Evolutionary conservation across 352 stramenopile species (phyloP).

Genomic region (Blastocystis sp.): DNA sequence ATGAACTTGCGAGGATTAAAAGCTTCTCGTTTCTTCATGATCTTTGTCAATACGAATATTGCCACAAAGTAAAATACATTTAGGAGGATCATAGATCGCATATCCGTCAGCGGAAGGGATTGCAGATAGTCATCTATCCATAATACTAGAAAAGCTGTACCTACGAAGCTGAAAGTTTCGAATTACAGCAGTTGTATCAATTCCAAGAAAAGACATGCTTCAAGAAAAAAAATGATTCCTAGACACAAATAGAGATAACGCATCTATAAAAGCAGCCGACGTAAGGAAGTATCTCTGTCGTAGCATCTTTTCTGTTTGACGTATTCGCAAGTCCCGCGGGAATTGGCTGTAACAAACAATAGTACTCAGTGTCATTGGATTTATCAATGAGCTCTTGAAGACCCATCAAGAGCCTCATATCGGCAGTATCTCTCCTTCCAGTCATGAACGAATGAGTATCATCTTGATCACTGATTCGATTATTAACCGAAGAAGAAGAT

Average conservation of each 20-base stretch:
- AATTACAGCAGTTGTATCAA: neutral
- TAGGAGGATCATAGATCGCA: neutral
- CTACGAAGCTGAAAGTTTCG: neutral
- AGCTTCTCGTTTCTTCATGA: slow-evolving; percentile 53
- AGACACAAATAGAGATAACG: too few relatives aligned
- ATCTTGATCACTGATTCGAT: slow-evolving; percentile 48
- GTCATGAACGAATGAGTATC: slow-evolving; percentile 31
- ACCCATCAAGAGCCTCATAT: slow-evolving; percentile 32
- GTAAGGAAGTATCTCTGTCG: too few relatives aligned
- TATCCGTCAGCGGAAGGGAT: neutral
- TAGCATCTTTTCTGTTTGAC: neutral
- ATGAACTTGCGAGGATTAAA: slow-evolving; percentile 52
- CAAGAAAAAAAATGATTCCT: too few relatives aligned
- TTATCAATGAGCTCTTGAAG: slow-evolving; percentile 30
- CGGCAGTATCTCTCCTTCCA: slow-evolving; percentile 25
- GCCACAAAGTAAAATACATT: slow-evolving; percentile 51
- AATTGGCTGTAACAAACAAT: neutral
- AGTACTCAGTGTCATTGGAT: neutral
- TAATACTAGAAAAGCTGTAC: neutral
- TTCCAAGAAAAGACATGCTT: neutral
- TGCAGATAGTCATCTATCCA: neutral
- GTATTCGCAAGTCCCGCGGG: neutral
- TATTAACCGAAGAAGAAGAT: neutral
- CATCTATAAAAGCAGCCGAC: too few relatives aligned
- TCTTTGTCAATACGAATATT: slow-evolving; percentile 7